Evolutionary conservation across 2,329 filamentous ascomycete species (phyloP).

Genomic region (Colletotrichum sublineola): DNA sequence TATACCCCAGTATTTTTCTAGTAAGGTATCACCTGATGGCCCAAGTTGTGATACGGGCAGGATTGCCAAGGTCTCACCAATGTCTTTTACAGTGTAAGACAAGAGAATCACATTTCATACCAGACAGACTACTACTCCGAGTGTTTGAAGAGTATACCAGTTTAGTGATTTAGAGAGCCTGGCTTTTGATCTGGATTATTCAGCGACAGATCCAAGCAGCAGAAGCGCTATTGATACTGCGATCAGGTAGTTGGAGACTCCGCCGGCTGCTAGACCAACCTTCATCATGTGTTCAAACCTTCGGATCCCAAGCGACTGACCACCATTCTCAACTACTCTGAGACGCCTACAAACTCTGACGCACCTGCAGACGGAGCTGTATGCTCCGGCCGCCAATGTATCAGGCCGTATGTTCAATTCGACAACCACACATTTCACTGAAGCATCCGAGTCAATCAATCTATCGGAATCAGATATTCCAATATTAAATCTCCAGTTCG

Average conservation of each 20-base stretch:
- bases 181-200: not conserved
- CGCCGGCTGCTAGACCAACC: constrained; percentile 77
- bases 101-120: not conserved
- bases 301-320: constrained; percentile 82
- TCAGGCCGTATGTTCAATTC: not conserved
- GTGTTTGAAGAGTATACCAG: not conserved
- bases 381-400: constrained; percentile 80
- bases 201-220: constrained; percentile 64
- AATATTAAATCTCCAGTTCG: not conserved
- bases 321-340: constrained; percentile 80
- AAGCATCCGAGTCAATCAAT: not conserved
- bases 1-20: not conserved
- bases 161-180: not conserved
- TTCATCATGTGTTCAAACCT: constrained; percentile 90
- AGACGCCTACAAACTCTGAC: constrained; percentile 77
- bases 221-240: constrained; percentile 83
- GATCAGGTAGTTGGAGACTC: constrained; percentile 79
- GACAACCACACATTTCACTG: not conserved
- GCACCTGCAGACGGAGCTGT: constrained; percentile 72
- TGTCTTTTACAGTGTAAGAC: not conserved
- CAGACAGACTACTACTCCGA: not conserved
- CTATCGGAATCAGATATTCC: not conserved
- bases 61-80: not conserved
- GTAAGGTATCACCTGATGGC: not conserved
- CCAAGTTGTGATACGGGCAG: not conserved